Evolutionary conservation across 1,284 basidiomycete genomes (phyloP).

Genomic region (Cryptococcus sp.): DNA sequence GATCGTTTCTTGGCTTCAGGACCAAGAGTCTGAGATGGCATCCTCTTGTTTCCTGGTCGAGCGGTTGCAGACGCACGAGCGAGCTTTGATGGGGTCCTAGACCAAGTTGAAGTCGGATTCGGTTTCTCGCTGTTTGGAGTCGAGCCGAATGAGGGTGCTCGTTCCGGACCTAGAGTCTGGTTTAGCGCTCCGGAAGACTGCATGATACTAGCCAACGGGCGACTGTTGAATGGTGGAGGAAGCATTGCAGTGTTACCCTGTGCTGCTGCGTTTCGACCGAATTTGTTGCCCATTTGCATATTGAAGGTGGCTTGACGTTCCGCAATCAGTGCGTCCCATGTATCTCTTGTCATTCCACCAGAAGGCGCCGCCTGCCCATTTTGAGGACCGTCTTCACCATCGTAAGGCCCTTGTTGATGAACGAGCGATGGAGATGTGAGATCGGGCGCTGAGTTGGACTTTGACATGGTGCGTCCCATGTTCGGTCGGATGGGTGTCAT

Average conservation of each 20-base stretch:
- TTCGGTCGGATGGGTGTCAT: conserved; percentile 15
- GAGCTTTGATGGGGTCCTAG: neutral
- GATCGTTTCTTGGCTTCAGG: conserved; percentile 19
- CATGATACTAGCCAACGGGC: conserved; percentile 27
- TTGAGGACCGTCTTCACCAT: conserved; percentile 4
- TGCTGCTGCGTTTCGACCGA: conserved; percentile 8
- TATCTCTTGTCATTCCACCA: conserved; percentile 4
- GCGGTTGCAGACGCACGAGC: conserved; percentile 2
- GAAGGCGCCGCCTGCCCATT: neutral
- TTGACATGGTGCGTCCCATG: conserved; percentile 26
- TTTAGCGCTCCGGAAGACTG: conserved; percentile 31
- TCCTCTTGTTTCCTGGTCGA: conserved; percentile 43
- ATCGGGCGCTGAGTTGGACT: conserved; percentile 51
- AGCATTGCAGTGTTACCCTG: conserved; percentile 1
- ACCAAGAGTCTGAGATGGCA: conserved; percentile 43
- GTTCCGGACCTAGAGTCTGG: conserved; percentile 46
- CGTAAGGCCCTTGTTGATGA: conserved; percentile 11
- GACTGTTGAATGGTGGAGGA: conserved; percentile 4
- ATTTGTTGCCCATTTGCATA: conserved; percentile 17
- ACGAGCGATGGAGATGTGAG: conserved; percentile 63
- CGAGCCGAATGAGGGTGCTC: conserved; percentile 37
- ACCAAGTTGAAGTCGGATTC: conserved; percentile 1
- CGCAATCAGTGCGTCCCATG: conserved; percentile 39
- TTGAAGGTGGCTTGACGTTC: conserved; percentile 34
- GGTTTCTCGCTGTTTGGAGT: conserved; percentile 4